These are phyloP conservation scores for Neofusicoccum ribis DNA, from an alignment of 2,329 filamentous ascomycete species.

Conservation along the genomic window DNA sequence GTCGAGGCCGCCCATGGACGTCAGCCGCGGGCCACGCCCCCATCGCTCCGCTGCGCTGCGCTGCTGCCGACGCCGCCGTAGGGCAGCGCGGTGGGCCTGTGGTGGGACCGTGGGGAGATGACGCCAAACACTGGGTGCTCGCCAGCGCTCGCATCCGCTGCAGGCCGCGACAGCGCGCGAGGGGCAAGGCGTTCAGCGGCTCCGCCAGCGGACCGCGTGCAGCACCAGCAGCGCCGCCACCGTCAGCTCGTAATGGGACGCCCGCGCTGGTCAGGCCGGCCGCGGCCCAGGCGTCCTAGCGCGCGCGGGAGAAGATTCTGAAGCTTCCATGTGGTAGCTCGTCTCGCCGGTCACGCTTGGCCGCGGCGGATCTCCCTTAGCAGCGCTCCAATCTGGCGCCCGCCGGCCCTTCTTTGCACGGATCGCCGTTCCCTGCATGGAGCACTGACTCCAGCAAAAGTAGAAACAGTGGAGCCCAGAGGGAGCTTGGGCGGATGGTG, in stretches of 20 bases:
- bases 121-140: conserved; percentile 6
- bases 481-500: conserved; percentile 19
- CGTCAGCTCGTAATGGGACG: conserved; percentile 4
- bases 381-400: conserved; percentile 4
- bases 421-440: conserved; percentile 17
- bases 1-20: too few species aligned
- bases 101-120: conserved; percentile 14
- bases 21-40: too few species aligned
- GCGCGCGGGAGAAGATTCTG: conserved; percentile 18
- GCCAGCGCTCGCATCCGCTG: neutral
- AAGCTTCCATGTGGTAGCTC: conserved; percentile 9
- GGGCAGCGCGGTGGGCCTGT: neutral
- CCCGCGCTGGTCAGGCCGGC: neutral
- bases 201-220: neutral
- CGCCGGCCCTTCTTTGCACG: conserved; percentile 15
- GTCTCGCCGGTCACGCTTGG: conserved; percentile 10
- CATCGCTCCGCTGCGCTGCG: too few species aligned
- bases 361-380: conserved; percentile 14
- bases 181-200: neutral
- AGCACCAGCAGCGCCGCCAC: neutral
- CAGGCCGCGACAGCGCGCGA: neutral
- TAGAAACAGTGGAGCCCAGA: conserved; percentile 19
- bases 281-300: neutral
- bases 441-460: conserved; percentile 18
- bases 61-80: neutral